These are phyloP conservation scores for Nakazawaea pomicola DNA, from an alignment of 805 yeast species.

Conservation along the genomic window DNA sequence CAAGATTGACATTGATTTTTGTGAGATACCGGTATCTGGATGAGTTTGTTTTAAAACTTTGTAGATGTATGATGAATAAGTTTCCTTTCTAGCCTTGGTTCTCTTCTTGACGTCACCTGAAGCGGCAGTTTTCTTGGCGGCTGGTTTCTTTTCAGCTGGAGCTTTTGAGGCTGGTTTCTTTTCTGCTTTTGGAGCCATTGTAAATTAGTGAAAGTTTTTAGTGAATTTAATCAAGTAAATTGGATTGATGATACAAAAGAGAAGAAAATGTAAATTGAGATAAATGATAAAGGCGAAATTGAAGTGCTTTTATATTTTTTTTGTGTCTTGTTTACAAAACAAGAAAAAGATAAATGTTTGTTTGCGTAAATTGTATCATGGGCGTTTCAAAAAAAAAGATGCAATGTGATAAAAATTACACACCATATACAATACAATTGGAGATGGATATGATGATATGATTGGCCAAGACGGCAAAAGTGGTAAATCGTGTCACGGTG, in stretches of 20 bases:
- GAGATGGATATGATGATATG: too few relatives aligned
- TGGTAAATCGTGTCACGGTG: not conserved
- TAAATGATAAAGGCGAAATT: not conserved
- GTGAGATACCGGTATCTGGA: constrained; percentile 99
- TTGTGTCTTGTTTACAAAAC: constrained; percentile 1
- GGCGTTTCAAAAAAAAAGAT: not conserved
- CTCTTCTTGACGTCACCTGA: constrained; percentile 84
- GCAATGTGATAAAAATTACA: not conserved
- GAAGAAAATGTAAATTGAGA: not conserved
- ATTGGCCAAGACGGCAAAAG: too few relatives aligned
- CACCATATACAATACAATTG: not conserved
- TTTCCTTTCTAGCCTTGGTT: constrained; percentile 94
- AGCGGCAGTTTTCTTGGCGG: constrained; percentile 87
- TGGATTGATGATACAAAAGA: constrained; percentile 3
- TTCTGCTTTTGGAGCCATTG: constrained; percentile 64
- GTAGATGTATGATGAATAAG: constrained; percentile 97
- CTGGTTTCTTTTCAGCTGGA: constrained; percentile 94
- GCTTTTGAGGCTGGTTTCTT: constrained; percentile 87
- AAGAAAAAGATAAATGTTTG: too few relatives aligned
- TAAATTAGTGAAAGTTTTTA: constrained; percentile 15
- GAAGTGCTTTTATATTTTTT: not conserved
- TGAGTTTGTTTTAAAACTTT: constrained; percentile 98
- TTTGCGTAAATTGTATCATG: constrained; percentile 8
- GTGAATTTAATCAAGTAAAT: constrained; percentile 11
- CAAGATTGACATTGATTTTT: constrained; percentile 97